Conservation (phyloP, 73 alveolate genomes). For the Tetrahymena thermophila region DNA sequence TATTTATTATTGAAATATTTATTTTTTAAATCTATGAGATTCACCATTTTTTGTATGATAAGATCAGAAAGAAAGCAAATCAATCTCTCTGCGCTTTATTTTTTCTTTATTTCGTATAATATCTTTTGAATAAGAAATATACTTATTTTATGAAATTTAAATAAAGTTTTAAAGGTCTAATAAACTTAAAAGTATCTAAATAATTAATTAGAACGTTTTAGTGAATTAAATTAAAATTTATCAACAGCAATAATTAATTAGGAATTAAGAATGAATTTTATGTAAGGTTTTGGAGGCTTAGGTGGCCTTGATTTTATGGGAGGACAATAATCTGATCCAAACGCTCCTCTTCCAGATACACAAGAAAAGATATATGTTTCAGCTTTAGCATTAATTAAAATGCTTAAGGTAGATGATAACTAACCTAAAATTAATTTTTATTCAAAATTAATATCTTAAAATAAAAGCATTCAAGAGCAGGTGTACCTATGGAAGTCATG, state of each 20-base stretch:
- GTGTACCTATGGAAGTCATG: slow-evolving; percentile 99
- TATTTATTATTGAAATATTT: no score
- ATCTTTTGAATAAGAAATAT: neutral
- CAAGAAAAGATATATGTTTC: slow-evolving; percentile 80
- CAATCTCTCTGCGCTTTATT: neutral
- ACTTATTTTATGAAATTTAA: neutral
- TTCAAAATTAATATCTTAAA: neutral
- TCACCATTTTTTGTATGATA: neutral
- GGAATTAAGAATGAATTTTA: neutral
- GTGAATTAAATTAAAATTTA: neutral
- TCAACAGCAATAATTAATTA: neutral
- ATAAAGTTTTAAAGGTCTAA: neutral
- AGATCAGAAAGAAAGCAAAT: neutral
- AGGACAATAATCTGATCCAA: neutral
- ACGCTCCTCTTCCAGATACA: slow-evolving; percentile 71
- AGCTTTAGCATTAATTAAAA: slow-evolving; percentile 78
- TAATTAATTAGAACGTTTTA: neutral
- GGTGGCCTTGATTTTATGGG: slow-evolving; percentile 1
- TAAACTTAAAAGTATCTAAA: neutral
- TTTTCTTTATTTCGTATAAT: neutral
- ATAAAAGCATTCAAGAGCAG: slow-evolving; percentile 82
- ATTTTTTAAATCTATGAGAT: neutral
- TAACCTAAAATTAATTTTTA: neutral
- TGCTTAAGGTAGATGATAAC: slow-evolving; percentile 49
- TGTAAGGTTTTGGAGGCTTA: neutral